Evolutionary conservation across 306 rosid species (phyloP), one percentile per base, ranked within the genome.

Genomic region (Prunus dulcis): DNA sequence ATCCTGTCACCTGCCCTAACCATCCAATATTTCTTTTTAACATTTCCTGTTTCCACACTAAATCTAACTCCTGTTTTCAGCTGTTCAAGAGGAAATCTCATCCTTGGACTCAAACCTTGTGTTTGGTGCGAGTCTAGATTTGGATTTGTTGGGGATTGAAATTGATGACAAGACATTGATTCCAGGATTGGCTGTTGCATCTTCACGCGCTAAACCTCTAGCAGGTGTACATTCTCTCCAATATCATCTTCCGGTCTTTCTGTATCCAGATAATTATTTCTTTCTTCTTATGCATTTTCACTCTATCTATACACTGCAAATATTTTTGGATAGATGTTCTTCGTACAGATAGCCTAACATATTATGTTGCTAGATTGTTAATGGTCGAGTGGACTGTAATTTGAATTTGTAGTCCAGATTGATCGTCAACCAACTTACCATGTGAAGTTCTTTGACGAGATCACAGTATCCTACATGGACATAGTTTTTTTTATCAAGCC

Each of bases 91-190:
- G 79, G 99, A 95, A 85, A 75, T 88, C 69, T 75, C 87, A 19
- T 81, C 91, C 65, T 82, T 93, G 12, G 88, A 83, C 76, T 71
- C 76, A 71, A 85, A 43, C 51, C 77, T 83, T 22, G 75, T 88
- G 51, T 89, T 85, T 57, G 99, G 99, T 53, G 89, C 97, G 17
- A 89, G 96, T 74, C 85, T 95, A 38, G 97, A 95, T 85, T 83
- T 95, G 89, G 99, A 95, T 83, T 78, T 92, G 53, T 76, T 95
- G 84, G 93, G 97, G 50, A 89, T 95, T 73, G 97, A 95, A 80
- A 85, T 92, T 6, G 99, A 92, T 66, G 93, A 89, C 27, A 79
- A 89, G 71, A 89, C 97, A 27, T 77, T 95, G 86, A 86, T 90
- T 82, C 99, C 99, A 0, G 97, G 99, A 71, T 52, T 95, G 57